A percentile compares a stretch with the other conserved stretches of the same genome.
These are phyloP conservation scores for Cairneyella variabilis DNA, from an alignment of 495 filamentous ascomycete genomes.

Conservation along the genomic window DNA sequence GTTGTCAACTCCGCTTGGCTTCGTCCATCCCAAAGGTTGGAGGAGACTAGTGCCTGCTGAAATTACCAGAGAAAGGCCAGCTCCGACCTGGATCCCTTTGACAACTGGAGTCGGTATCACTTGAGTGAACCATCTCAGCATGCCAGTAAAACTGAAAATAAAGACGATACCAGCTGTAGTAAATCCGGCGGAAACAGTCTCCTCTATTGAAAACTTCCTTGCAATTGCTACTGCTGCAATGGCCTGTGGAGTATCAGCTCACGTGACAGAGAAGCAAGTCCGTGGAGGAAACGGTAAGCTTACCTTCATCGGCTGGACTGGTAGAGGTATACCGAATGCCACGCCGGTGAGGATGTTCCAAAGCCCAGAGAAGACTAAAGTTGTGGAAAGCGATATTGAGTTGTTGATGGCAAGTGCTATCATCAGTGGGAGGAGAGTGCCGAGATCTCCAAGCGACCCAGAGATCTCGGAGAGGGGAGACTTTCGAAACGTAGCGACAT, in stretches of 20 bases:
- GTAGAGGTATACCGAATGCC: slow-evolving; percentile 79
- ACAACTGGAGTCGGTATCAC: slow-evolving; percentile 80
- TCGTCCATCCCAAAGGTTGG: slow-evolving; percentile 51
- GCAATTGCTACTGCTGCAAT: slow-evolving; percentile 85
- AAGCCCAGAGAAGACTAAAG: slow-evolving; percentile 80
- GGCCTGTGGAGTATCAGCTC: slow-evolving; percentile 47
- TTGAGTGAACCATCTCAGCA: slow-evolving; percentile 64
- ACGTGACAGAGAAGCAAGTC: not conserved
- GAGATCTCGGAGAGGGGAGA: slow-evolving; percentile 77
- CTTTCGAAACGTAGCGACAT: slow-evolving; percentile 39
- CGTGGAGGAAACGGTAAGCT: slow-evolving; percentile 4
- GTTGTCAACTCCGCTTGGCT: slow-evolving; percentile 66
- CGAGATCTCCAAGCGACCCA: slow-evolving; percentile 85
- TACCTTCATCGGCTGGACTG: slow-evolving; percentile 81
- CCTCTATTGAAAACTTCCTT: slow-evolving; percentile 54
- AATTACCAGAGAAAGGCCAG: slow-evolving; percentile 74
- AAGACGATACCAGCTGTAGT: slow-evolving; percentile 69
- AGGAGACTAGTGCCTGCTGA: slow-evolving; percentile 66
- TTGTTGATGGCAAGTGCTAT: slow-evolving; percentile 72
- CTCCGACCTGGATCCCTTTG: slow-evolving; percentile 92
- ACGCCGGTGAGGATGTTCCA: slow-evolving; percentile 81
- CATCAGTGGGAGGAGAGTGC: slow-evolving; percentile 85
- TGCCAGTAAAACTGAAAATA: slow-evolving; percentile 70
- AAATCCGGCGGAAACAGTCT: slow-evolving; percentile 75
- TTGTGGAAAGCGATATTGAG: slow-evolving; percentile 76